Conservation (phyloP, 306 rosid species). For the Abrus precatorius region DNA sequence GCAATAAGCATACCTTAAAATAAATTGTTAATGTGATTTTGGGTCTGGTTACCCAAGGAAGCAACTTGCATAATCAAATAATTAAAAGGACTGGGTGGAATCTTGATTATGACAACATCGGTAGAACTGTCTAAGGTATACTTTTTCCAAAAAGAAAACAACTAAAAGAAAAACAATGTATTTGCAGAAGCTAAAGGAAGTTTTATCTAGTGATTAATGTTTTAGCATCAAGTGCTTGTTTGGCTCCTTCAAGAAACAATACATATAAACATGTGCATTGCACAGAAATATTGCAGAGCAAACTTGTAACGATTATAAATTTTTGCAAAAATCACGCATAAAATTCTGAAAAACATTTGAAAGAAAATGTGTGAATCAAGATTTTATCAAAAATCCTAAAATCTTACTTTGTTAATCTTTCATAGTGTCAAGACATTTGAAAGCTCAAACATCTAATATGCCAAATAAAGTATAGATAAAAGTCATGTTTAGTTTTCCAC, state of each 20-base stretch:
- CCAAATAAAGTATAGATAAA: neutral
- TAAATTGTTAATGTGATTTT: neutral
- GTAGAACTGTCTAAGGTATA: too few relatives aligned
- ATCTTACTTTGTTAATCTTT: neutral
- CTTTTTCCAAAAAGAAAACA: too few relatives aligned
- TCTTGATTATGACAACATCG: neutral
- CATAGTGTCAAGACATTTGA: neutral
- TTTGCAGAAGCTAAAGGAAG: neutral
- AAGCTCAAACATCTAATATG: neutral
- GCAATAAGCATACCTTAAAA: constrained; percentile 13
- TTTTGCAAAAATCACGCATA: neutral
- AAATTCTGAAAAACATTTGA: neutral
- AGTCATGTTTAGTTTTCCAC: neutral
- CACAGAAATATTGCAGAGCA: neutral
- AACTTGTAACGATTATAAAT: neutral
- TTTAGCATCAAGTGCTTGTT: neutral
- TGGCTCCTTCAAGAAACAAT: neutral
- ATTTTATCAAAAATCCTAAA: neutral
- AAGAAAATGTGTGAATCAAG: neutral
- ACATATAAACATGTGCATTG: neutral
- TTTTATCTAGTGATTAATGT: neutral
- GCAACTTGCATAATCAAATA: constrained; percentile 3
- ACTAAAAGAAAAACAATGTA: neutral
- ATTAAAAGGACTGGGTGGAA: neutral
- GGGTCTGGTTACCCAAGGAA: neutral